These are phyloP conservation scores for Bolboschoenus planiculmis DNA, from an alignment of 176 grass and related monocot genomes.

Conservation along the genomic window DNA sequence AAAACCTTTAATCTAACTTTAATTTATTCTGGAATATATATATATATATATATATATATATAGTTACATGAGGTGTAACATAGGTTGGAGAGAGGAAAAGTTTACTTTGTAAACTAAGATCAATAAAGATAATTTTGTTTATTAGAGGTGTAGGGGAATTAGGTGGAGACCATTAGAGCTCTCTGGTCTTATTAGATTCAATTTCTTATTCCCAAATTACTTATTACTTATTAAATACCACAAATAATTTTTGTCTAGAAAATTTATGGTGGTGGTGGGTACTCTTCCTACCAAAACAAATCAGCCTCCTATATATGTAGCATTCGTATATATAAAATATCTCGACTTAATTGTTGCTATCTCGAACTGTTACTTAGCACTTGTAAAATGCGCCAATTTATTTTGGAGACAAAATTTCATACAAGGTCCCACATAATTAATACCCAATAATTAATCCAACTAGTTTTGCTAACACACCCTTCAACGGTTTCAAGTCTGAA, in stretches of 20 bases:
- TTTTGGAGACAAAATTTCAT: not conserved
- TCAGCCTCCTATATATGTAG: not conserved
- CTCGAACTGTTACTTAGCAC: not conserved
- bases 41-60: too few relatives aligned
- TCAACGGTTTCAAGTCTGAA: not conserved
- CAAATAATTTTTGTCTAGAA: not conserved
- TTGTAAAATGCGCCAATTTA: not conserved
- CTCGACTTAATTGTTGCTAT: not conserved
- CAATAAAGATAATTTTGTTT: not conserved
- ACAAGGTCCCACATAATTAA: not conserved
- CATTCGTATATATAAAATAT: not conserved
- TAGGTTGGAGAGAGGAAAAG: not conserved
- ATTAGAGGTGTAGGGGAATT: not conserved
- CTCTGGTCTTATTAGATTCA: not conserved
- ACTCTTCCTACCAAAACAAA: not conserved
- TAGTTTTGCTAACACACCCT: not conserved
- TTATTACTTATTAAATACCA: not conserved
- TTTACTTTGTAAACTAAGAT: constrained; percentile 4
- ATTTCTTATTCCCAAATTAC: not conserved
- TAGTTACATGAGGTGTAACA: not conserved
- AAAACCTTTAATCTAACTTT: too few relatives aligned
- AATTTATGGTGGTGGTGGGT: not conserved
- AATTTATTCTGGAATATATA: too few relatives aligned
- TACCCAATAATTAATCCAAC: not conserved
- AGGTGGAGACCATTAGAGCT: not conserved